Evolutionary conservation across 352 stramenopile species (phyloP).

Genomic region (Phytophthora niederhauseri): DNA sequence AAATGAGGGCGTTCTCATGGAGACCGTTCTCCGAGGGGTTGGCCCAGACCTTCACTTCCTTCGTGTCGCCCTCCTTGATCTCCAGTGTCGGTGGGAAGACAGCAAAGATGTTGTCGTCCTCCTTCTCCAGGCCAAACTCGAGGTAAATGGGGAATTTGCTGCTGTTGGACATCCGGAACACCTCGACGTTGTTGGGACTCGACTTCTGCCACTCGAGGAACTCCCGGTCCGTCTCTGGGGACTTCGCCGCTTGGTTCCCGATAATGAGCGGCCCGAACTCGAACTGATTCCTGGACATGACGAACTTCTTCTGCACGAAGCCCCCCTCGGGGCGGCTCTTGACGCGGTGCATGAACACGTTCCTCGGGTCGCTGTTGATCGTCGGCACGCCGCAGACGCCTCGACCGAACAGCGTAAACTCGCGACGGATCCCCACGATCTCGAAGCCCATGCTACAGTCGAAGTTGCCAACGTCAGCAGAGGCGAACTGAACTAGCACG

Average conservation of each 20-base stretch:
- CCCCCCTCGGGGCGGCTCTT: slow-evolving; percentile 74
- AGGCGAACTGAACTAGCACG: slow-evolving; percentile 86
- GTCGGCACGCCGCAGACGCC: slow-evolving; percentile 88
- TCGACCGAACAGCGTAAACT: slow-evolving; percentile 85
- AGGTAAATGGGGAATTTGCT: slow-evolving; percentile 79
- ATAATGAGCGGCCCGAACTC: slow-evolving; percentile 95
- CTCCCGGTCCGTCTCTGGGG: slow-evolving; percentile 49
- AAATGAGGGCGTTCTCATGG: slow-evolving; percentile 86
- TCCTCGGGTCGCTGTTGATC: slow-evolving; percentile 93
- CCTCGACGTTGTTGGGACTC: slow-evolving; percentile 83
- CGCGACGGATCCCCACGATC: slow-evolving; percentile 84
- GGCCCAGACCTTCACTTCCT: slow-evolving; percentile 92
- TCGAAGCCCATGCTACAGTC: slow-evolving; percentile 92
- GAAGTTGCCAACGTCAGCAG: slow-evolving; percentile 75
- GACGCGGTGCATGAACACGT: slow-evolving; percentile 95
- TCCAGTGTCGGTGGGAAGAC: slow-evolving; percentile 75
- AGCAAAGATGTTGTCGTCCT: slow-evolving; percentile 55
- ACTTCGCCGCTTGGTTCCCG: slow-evolving; percentile 18
- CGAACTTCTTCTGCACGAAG: slow-evolving; percentile 92
- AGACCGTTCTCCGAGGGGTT: slow-evolving; percentile 71
- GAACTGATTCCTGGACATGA: slow-evolving; percentile 89
- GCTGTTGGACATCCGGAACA: slow-evolving; percentile 93
- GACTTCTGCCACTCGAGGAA: slow-evolving; percentile 56
- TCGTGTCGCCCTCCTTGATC: slow-evolving; percentile 91
- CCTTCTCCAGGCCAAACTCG: slow-evolving; percentile 53